A percentile compares a stretch with the other conserved stretches of the same genome.
Conservation (phyloP, 805 yeast species). For the Isabelozyma gotoi region DNA sequence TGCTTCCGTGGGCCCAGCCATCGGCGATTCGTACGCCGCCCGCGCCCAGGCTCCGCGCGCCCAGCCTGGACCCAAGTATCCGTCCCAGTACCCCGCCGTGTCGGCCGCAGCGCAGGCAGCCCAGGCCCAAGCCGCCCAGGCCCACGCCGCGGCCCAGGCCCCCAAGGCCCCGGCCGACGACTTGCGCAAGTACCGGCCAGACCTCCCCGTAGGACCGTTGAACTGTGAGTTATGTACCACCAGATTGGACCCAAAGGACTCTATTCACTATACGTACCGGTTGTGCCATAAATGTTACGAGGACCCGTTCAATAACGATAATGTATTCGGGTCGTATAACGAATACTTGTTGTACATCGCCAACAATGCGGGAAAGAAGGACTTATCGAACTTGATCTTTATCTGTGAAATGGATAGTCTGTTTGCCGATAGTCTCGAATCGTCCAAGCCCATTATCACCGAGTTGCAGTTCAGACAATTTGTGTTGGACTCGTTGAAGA, state of each 20-base stretch:
- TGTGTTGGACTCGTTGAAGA: slow-evolving; percentile 31
- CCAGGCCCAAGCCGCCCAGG: background rate
- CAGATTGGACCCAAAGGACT: slow-evolving; percentile 22
- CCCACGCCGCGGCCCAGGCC: background rate
- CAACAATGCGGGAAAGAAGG: slow-evolving; percentile 9
- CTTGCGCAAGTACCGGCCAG: background rate
- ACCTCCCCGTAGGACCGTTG: background rate
- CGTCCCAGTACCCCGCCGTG: slow-evolving; percentile 1
- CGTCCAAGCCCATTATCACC: slow-evolving; percentile 18
- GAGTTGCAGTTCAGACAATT: slow-evolving; percentile 37
- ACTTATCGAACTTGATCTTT: slow-evolving; percentile 15
- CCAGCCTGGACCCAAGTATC: slow-evolving; percentile 8
- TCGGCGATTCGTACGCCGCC: no score
- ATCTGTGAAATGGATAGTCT: slow-evolving; percentile 19
- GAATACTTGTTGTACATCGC: slow-evolving; percentile 22
- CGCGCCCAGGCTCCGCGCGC: background rate
- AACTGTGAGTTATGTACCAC: slow-evolving; percentile 28
- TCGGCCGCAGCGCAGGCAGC: background rate
- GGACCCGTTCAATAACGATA: slow-evolving; percentile 26
- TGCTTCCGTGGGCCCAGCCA: slow-evolving; percentile 6
- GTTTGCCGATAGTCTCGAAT: slow-evolving; percentile 19
- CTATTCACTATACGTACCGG: slow-evolving; percentile 22
- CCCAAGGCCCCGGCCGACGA: background rate
- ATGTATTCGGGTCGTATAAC: slow-evolving; percentile 27
- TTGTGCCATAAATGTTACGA: slow-evolving; percentile 27